Evolutionary conservation across 495 filamentous ascomycete genomes (phyloP), one percentile per base, ranked within the genome.

Genomic region (Podospora comata): DNA sequence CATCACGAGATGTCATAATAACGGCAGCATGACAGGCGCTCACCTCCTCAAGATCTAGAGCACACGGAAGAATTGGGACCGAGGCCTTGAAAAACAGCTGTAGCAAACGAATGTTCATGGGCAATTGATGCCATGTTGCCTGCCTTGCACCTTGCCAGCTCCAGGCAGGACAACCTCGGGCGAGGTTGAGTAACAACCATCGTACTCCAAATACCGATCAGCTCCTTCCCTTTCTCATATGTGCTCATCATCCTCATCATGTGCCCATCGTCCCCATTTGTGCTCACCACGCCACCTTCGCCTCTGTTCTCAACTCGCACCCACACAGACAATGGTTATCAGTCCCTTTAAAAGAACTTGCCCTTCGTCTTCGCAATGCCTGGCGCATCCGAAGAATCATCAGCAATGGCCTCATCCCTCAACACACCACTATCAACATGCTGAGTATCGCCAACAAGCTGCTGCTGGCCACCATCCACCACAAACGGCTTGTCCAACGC

Each of bases 401-500:
- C 72, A 9, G 71, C 66, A 19, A 73, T 72, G 18, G 77, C 77
- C 19, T 68, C 73, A 44, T 72, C 64, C 19, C 72, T 11, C 39
- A 48, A 13, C 39, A 48, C 78, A 19, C 66, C 70, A 20, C 58
- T 62, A 18, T 4, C 64, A 13, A 76, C 73, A n/a, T 75, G 60
- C 32, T 26, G 64, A 44, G 30, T 48, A 6, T 15, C 71, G 27
- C 64, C 56, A 1, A 55, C 62, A 5, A 30, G 19, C 13, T 63
- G 30, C 16, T 32, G 32, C 28, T 32, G 32, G 4, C 34, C 61
- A 20, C 32, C 61, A 18, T 19, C 55, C 27, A 48, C 11, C n/a
- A 20, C 32, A 4, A 72, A 65, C 15, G 88, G 88, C 6, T 80
- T 78, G 74, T 92, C 90, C 2, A 92, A 80, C 18, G 83, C 89